A percentile compares a stretch with the other conserved stretches of the same genome.
These are phyloP conservation scores for Bonia amplexicaulis DNA, from an alignment of 176 grass and related monocot species.

Conservation along the genomic window DNA sequence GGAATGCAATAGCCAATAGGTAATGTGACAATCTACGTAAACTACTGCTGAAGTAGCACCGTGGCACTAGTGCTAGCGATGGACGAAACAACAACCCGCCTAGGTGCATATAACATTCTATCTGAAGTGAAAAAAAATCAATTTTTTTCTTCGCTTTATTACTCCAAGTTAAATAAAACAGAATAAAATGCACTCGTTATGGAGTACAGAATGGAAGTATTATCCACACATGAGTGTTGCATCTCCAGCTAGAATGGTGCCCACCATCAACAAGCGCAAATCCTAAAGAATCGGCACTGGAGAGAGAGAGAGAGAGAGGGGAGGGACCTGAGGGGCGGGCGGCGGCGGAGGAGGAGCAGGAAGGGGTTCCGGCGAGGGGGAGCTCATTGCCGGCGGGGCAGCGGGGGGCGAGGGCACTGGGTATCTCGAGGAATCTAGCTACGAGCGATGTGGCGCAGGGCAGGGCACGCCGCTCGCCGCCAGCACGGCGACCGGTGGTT, in stretches of 20 bases:
- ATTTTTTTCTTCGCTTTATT: not conserved
- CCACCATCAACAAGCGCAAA: not conserved
- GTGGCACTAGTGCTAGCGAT: not conserved
- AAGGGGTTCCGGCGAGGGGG: conserved; percentile 7
- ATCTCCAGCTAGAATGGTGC: not conserved
- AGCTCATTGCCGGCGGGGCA: not conserved
- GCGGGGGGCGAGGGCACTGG: not conserved
- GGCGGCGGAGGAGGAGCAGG: conserved; percentile 7
- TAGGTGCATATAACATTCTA: not conserved
- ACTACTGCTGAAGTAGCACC: not conserved
- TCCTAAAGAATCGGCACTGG: not conserved
- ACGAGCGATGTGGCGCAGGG: not conserved
- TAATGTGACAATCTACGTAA: not conserved
- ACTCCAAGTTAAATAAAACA: not conserved
- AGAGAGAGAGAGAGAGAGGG: not conserved
- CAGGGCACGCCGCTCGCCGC: not conserved
- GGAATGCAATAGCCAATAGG: not conserved
- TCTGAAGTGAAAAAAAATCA: not conserved
- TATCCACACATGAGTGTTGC: not conserved
- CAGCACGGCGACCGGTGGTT: not conserved
- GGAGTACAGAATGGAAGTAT: not conserved
- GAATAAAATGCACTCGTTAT: not conserved
- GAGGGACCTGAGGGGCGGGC: conserved; percentile 1
- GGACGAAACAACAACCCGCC: not conserved
- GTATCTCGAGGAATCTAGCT: not conserved